Percentiles rank a stretch among this genome's conserved stretches.
Conservation (phyloP, 1,284 basidiomycete species). For the Chiua sp. region DNA sequence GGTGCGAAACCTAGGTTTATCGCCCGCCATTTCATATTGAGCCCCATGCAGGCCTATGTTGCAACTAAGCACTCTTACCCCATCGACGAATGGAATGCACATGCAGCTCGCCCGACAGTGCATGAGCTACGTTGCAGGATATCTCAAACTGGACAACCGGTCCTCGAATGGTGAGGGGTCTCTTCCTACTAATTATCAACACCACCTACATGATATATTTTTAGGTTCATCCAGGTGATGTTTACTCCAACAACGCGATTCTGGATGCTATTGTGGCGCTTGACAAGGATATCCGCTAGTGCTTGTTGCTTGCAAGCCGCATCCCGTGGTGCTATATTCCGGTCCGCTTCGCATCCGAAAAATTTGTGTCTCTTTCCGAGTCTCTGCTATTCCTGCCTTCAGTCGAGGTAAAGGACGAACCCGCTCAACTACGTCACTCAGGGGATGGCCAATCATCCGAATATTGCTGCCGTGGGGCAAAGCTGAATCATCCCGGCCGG, state of each 20-base stretch:
- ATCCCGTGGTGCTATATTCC: no score
- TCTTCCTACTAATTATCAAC: not conserved
- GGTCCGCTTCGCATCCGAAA: no score
- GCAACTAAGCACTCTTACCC: no score
- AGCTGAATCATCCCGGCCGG: not conserved
- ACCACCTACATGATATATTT: not conserved
- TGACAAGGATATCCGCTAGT: no score
- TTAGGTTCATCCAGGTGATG: no score
- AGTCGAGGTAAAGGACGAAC: conserved; percentile 12
- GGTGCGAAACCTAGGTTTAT: not conserved
- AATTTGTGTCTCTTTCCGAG: no score
- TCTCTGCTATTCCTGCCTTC: no score
- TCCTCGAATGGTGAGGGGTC: no score
- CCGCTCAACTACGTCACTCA: conserved; percentile 13
- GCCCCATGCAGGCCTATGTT: not conserved
- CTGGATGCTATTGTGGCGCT: no score
- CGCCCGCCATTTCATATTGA: no score
- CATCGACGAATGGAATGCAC: no score
- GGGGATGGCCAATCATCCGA: conserved; percentile 2
- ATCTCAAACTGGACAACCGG: not conserved
- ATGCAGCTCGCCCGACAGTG: conserved; percentile 4
- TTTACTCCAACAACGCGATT: no score
- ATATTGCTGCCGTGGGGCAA: conserved; percentile 5
- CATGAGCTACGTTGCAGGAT: conserved; percentile 3
- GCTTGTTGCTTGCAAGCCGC: not conserved